Conservation (phyloP, 441 rosid genomes). For the Omphalea diandra region DNA sequence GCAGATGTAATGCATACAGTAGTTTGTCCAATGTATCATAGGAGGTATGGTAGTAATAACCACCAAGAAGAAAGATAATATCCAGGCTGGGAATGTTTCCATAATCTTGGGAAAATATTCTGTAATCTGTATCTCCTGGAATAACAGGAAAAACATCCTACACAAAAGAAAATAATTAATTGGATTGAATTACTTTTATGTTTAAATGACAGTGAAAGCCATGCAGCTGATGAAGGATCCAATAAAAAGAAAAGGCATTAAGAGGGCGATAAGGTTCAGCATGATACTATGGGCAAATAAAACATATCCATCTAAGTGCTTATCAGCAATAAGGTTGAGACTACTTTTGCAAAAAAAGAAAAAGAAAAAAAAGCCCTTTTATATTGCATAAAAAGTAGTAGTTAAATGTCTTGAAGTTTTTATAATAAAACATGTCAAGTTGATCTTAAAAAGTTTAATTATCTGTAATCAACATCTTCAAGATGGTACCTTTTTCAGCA, state of each 20-base stretch:
- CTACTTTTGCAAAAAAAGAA: background rate
- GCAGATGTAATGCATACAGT: too few relatives aligned
- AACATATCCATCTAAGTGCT: background rate
- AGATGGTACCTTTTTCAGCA: background rate
- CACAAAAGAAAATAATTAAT: constrained; percentile 18
- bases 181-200: constrained; percentile 14
- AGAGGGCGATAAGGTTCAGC: background rate
- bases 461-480: background rate
- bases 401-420: background rate
- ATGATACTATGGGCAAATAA: background rate
- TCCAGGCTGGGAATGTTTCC: too few relatives aligned
- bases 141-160: constrained; percentile 91
- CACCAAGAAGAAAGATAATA: too few relatives aligned
- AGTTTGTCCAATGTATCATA: too few relatives aligned
- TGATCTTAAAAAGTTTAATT: background rate
- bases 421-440: background rate
- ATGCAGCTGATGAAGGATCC: background rate
- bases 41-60: too few relatives aligned
- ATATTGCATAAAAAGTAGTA: background rate
- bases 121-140: constrained; percentile 98
- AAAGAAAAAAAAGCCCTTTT: too few relatives aligned
- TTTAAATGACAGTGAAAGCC: constrained; percentile 2
- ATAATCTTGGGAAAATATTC: too few relatives aligned
- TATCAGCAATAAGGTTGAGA: background rate
- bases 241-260: background rate